Evolutionary conservation across 345 rosid species (phyloP).

Genomic region (Salix koriyanagi): DNA sequence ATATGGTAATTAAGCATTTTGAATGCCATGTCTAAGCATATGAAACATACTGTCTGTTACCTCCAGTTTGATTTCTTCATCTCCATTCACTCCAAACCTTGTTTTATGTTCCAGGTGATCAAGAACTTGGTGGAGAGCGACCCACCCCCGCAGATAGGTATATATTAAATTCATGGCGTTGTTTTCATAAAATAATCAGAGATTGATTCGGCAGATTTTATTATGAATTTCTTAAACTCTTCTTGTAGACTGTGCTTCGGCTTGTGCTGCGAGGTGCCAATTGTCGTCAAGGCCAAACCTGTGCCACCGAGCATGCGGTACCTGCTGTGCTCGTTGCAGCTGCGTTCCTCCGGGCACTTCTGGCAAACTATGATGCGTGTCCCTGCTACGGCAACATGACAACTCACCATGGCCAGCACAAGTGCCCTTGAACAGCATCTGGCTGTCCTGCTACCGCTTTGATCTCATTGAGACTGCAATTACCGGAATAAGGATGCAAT

Average conservation of each 20-base stretch:
- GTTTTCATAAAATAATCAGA: too few species aligned
- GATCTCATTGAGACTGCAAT: too few species aligned
- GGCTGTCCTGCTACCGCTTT: too few species aligned
- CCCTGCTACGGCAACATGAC: conserved; percentile 62
- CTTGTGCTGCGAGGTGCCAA: conserved; percentile 57
- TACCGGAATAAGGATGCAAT: too few species aligned
- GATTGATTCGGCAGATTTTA: too few species aligned
- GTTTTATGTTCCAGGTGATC: too few species aligned
- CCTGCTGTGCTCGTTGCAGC: conserved; percentile 63
- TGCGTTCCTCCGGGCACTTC: conserved; percentile 78
- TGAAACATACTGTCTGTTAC: too few species aligned
- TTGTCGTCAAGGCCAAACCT: conserved; percentile 49
- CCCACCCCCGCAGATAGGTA: too few species aligned
- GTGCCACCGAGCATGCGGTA: conserved; percentile 66
- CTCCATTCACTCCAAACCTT: too few species aligned
- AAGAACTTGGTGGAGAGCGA: too few species aligned
- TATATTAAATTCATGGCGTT: too few species aligned
- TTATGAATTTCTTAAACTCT: background rate
- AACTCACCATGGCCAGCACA: conserved; percentile 66
- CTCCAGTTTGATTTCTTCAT: too few species aligned
- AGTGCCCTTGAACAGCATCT: conserved; percentile 55
- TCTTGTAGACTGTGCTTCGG: conserved; percentile 50
- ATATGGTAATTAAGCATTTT: background rate
- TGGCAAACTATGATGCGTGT: conserved; percentile 54
- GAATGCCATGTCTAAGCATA: background rate